A percentile compares a stretch with the other conserved stretches of the same genome.
phyloP scores from a whole-genome alignment of 2,329 filamentous ascomycete species.

The Neopestalotiopsis rosae region DNA sequence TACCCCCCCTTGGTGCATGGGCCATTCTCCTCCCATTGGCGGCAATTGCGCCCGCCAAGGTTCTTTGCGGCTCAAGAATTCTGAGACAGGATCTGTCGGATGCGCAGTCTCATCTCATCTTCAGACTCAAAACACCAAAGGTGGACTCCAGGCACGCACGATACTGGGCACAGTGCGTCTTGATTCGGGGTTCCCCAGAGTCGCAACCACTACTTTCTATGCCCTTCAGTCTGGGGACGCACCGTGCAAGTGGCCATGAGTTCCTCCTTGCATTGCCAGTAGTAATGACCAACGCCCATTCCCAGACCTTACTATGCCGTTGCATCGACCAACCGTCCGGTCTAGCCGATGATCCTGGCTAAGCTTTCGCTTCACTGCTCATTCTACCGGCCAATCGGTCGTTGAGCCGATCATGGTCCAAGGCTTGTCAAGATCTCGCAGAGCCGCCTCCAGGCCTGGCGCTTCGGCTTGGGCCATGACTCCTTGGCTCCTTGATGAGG shows the following conservation, averaged over 20 bases:
- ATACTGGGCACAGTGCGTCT: slow-evolving; percentile 7
- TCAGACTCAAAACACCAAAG: slow-evolving; percentile 27
- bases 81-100: slow-evolving; percentile 35
- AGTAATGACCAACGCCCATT: not conserved
- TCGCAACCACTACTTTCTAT: not conserved
- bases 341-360: not conserved
- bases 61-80: slow-evolving; percentile 31
- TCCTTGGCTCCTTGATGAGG: not conserved
- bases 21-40: not conserved
- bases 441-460: slow-evolving; percentile 7
- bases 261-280: not conserved
- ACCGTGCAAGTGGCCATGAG: not conserved
- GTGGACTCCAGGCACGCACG: not conserved
- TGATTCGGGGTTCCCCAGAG: no score
- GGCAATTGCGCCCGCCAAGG: slow-evolving; percentile 12
- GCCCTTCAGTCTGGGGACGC: not conserved
- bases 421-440: slow-evolving; percentile 14
- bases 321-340: not conserved
- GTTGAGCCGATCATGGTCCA: slow-evolving; percentile 1
- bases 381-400: slow-evolving; percentile 11
- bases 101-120: slow-evolving; percentile 37
- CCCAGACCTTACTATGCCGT: not conserved
- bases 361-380: not conserved
- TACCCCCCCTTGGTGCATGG: not conserved
- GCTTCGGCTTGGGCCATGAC: not conserved